These are phyloP conservation scores for Ilex paraguariensis DNA, from an alignment of 305 asterid species.

Conservation along the genomic window DNA sequence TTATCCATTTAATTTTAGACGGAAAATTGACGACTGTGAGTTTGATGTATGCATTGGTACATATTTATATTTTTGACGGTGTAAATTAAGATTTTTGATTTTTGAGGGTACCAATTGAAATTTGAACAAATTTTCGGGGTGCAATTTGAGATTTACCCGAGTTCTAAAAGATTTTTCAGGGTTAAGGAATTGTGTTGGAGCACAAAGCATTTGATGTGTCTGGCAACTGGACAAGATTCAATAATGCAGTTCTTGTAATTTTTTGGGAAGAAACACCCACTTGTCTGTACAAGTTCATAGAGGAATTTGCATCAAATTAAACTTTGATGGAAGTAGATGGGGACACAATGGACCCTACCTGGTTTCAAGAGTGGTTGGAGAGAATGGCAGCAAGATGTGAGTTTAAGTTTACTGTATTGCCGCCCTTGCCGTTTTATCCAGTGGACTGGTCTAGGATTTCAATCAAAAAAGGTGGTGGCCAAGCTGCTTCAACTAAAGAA, in stretches of 20 bases:
- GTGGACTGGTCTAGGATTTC: background rate
- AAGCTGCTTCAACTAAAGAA: background rate
- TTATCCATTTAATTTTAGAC: too few relatives aligned
- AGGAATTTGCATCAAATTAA: background rate
- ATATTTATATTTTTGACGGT: too few relatives aligned
- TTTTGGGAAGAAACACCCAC: background rate
- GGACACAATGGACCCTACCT: background rate
- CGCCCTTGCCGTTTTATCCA: background rate
- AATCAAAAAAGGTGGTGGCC: background rate
- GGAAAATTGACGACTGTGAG: too few relatives aligned
- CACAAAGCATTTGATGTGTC: background rate
- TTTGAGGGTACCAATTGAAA: too few relatives aligned
- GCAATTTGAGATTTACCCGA: too few relatives aligned
- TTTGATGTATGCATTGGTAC: too few relatives aligned
- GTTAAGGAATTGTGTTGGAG: background rate
- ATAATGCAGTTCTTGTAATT: background rate
- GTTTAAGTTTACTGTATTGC: background rate
- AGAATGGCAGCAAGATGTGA: background rate
- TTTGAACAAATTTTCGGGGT: too few relatives aligned
- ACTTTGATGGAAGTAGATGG: conserved; percentile 1
- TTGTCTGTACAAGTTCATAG: background rate
- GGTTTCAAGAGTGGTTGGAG: background rate
- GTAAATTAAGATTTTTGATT: too few relatives aligned
- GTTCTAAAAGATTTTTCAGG: background rate
- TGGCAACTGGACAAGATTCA: background rate